phyloP scores from a whole-genome alignment of 805 yeast genomes.

The Sugiyamaella valdiviana region DNA sequence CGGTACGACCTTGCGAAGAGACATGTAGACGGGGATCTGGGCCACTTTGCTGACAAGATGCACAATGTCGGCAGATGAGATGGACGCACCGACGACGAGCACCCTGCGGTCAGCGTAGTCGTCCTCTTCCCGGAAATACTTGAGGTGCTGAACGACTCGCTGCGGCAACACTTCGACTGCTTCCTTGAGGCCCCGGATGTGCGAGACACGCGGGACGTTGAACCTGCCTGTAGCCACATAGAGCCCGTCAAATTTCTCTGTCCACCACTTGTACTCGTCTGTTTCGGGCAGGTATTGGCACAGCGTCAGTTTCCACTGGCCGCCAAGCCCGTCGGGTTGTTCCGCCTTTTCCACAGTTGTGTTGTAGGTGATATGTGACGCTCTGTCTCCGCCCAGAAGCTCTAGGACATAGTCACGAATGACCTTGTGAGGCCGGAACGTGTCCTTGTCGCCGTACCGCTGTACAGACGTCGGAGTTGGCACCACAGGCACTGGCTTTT shows the following conservation, averaged over 20 bases:
- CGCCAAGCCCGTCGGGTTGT: conserved; percentile 21
- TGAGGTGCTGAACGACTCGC: conserved; percentile 46
- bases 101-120: conserved; percentile 41
- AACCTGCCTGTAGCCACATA: conserved; percentile 58
- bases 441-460: conserved; percentile 8
- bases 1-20: conserved; percentile 5
- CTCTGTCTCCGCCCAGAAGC: conserved; percentile 4
- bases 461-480: conserved; percentile 1
- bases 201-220: conserved; percentile 53
- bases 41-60: conserved; percentile 35
- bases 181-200: conserved; percentile 45
- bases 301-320: conserved; percentile 31
- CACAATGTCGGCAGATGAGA: conserved; percentile 69
- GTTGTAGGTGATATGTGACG: conserved; percentile 25
- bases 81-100: conserved; percentile 63
- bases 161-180: conserved; percentile 35
- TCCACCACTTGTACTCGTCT: conserved; percentile 29
- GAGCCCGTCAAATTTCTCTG: conserved; percentile 47
- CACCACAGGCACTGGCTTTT: conserved; percentile 6
- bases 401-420: conserved; percentile 5
- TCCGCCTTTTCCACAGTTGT: conserved; percentile 29
- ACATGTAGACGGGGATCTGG: conserved; percentile 9
- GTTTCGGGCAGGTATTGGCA: conserved; percentile 1
- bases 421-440: conserved; percentile 9
- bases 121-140: conserved; percentile 44